Percentiles rank a stretch among this genome's conserved stretches.
Evolutionary conservation across 73 alveolate genomes (phyloP).

Genomic region (Paramecium sonneborni): DNA sequence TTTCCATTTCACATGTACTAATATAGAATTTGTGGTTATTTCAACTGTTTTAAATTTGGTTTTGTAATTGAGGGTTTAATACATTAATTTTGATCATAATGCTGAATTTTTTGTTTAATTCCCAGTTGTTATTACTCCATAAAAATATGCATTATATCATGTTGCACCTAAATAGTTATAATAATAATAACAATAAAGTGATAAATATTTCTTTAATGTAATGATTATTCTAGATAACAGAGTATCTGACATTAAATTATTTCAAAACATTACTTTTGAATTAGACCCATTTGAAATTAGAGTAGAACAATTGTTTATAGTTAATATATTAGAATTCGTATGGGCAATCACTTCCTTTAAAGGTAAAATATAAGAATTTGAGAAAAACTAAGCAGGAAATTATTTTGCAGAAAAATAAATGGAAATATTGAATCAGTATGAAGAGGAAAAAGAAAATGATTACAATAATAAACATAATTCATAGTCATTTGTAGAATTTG

Average conservation of each 20-base stretch:
- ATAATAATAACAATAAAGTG: background rate
- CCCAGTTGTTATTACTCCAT: constrained; percentile 56
- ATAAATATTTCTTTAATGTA: constrained; percentile 17
- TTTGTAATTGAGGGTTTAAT: constrained; percentile 22
- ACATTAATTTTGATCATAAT: constrained; percentile 50
- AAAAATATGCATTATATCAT: constrained; percentile 40
- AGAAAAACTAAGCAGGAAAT: background rate
- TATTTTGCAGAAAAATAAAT: background rate
- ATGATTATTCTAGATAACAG: background rate
- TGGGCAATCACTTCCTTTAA: background rate
- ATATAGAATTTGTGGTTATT: constrained; percentile 34
- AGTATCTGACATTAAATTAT: constrained; percentile 6
- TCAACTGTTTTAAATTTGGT: background rate
- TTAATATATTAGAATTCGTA: background rate
- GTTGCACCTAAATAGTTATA: background rate
- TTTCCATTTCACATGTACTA: background rate
- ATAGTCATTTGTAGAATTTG: background rate
- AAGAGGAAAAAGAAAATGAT: background rate
- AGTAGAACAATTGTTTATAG: constrained; percentile 43
- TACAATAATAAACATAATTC: background rate
- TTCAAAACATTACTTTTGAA: constrained; percentile 44
- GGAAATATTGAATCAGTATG: background rate
- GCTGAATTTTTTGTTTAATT: background rate
- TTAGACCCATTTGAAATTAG: constrained; percentile 53
- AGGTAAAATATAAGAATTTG: background rate